Conservation (phyloP, 805 yeast genomes). For the Pichia pseudocactophila region DNA sequence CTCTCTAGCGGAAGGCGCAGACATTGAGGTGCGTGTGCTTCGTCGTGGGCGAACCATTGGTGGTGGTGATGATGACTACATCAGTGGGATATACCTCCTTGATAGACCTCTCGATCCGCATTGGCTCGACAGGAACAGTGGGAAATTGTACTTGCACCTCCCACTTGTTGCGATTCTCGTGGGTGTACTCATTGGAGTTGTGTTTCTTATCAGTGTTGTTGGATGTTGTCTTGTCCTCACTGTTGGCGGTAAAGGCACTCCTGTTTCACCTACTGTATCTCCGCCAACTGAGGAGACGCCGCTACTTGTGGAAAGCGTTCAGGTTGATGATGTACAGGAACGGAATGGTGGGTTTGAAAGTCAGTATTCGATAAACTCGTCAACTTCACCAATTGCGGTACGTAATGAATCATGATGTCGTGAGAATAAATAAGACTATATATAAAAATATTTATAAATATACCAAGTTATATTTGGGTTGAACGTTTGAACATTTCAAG, state of each 20-base stretch:
- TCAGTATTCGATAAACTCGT: constrained; percentile 8
- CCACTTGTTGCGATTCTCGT: constrained; percentile 61
- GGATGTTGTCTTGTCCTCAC: constrained; percentile 31
- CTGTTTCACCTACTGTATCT: constrained; percentile 7
- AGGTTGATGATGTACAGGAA: not conserved
- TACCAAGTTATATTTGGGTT: not conserved
- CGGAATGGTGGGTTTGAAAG: constrained; percentile 5
- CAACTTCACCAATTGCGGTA: constrained; percentile 8
- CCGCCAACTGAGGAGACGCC: constrained; percentile 11
- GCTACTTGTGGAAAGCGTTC: constrained; percentile 3
- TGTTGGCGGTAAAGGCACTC: constrained; percentile 17
- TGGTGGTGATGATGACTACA: constrained; percentile 10
- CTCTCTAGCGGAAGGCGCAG: constrained; percentile 38
- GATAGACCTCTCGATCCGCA: constrained; percentile 58
- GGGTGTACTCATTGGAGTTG: constrained; percentile 56
- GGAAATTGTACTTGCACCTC: constrained; percentile 47
- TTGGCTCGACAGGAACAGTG: constrained; percentile 43
- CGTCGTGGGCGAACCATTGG: constrained; percentile 52
- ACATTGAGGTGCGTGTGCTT: constrained; percentile 49
- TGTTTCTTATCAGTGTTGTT: constrained; percentile 28
- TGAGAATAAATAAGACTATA: not conserved
- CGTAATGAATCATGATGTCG: not conserved
- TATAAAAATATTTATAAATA: not conserved
- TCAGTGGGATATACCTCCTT: constrained; percentile 47
- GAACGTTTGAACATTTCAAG: constrained; percentile 52